Evolutionary conservation across 1,284 basidiomycete species (phyloP).

Genomic region (Thelephora terrestris): DNA sequence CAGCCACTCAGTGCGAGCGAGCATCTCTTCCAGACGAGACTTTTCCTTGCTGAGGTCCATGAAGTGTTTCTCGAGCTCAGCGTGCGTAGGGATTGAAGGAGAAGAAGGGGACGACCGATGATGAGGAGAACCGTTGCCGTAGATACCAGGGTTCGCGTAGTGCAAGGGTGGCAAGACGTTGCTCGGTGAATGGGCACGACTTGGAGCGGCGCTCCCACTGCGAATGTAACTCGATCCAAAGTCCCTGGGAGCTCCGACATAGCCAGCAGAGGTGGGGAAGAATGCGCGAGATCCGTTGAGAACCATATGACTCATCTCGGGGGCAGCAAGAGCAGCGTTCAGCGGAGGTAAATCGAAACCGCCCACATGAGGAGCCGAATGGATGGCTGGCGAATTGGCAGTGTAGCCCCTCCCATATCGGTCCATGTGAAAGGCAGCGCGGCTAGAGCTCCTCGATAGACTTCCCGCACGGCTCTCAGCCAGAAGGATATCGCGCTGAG

Average conservation of each 20-base stretch:
- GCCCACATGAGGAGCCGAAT: slow-evolving; percentile 26
- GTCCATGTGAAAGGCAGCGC: not conserved
- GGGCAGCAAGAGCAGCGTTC: slow-evolving; percentile 31
- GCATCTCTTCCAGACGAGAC: slow-evolving; percentile 54
- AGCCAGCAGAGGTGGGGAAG: slow-evolving; percentile 16
- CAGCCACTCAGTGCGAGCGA: slow-evolving; percentile 62
- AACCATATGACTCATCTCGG: slow-evolving; percentile 18
- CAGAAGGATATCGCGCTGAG: not conserved
- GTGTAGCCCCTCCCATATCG: slow-evolving; percentile 12
- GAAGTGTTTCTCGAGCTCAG: slow-evolving; percentile 64
- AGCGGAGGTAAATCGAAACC: slow-evolving; percentile 53
- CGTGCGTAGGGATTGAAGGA: slow-evolving; percentile 35
- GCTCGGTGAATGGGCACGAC: slow-evolving; percentile 12
- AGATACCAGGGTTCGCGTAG: not conserved
- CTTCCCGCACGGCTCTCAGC: not conserved
- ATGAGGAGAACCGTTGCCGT: slow-evolving; percentile 12
- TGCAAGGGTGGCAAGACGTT: slow-evolving; percentile 1
- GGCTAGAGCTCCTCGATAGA: not conserved
- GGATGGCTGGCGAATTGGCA: slow-evolving; percentile 12
- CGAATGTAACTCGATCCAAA: slow-evolving; percentile 41
- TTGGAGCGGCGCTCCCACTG: slow-evolving; percentile 36
- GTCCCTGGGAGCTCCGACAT: slow-evolving; percentile 19
- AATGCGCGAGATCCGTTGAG: slow-evolving; percentile 15
- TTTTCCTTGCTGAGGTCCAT: slow-evolving; percentile 49
- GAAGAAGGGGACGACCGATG: slow-evolving; percentile 11